Evolutionary conservation across 192 early-diverging fungal species (phyloP), one percentile per base, ranked within the genome.

Genomic region (Physocladia obscura): DNA sequence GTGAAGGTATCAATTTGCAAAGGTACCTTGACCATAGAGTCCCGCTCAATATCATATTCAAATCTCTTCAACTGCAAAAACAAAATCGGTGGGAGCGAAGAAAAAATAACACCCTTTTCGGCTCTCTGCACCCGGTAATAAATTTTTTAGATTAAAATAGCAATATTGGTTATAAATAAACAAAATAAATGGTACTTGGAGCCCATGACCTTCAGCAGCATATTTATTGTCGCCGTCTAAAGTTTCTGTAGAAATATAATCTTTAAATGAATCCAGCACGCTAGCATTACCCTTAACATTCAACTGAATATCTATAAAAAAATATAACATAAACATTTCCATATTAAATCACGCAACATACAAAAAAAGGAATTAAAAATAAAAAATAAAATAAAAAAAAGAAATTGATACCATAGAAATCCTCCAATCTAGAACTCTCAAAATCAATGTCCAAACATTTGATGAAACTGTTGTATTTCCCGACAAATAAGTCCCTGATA

Each of bases 141-240:
- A 30, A 13, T 34, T 24, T 26, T 17, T 13, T 32, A 21, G 19
- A 0, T 19, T 19, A 11, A 27, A 36, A 36, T 13, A 59, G 13
- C 57, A 36, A 62, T 15, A 30, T 17, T 17, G 35, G 11, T 5
- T 4, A 11, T 13, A 15, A 8, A 11, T 17, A 29, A 27, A 58
- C 24, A 58, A 35, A 34, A 44, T 24, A 2, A 35, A 21, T 21
- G 17, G 8, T 1, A 67, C 63, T 34, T 67, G 63, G 24, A 68
- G 39, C 24, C 95, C 97, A 77, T 88, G 81, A 3, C 92, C 94
- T 76, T 99, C 95, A n/a, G 95, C 93, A 70, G 82, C 76, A 69
- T 99, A 99, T 79, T 91, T 92, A 82, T 99, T 99, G 22, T 99
- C 94, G 27, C 95, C 97, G 62, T 98, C 93, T 31, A 99, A 80